These are phyloP conservation scores for Geotrichum restrictum DNA, from an alignment of 1,139 yeast genomes.

Conservation along the genomic window DNA sequence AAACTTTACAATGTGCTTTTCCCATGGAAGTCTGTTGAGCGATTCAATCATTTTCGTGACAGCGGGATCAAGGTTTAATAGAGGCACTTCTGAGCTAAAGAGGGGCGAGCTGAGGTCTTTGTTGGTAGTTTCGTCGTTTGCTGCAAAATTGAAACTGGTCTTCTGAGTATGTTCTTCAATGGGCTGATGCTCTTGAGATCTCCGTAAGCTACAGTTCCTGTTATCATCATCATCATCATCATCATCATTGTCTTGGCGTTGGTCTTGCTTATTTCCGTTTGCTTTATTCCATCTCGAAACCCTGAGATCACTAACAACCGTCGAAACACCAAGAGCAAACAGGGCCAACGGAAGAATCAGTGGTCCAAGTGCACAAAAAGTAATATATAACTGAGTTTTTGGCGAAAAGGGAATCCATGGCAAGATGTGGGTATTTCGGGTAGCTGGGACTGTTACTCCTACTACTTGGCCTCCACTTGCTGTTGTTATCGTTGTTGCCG, in stretches of 20 bases:
- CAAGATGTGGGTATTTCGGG: neutral
- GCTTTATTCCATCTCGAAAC: neutral
- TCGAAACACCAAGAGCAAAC: neutral
- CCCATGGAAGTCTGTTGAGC: slow-evolving; percentile 34
- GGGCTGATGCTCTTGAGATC: no score
- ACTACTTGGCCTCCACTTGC: no score
- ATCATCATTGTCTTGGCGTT: neutral
- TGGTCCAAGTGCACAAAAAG: neutral
- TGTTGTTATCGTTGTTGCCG: no score
- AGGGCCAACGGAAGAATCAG: neutral
- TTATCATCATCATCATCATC: no score
- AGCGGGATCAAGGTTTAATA: neutral
- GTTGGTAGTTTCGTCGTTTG: no score
- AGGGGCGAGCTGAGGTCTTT: no score
- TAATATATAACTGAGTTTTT: neutral
- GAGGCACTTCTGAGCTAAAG: neutral
- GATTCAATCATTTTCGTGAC: slow-evolving; percentile 20
- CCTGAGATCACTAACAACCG: neutral
- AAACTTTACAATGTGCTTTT: slow-evolving; percentile 32
- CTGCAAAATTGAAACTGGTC: no score
- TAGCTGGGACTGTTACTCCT: no score
- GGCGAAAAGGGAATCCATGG: neutral
- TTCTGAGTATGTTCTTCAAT: no score
- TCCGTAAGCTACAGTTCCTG: no score
- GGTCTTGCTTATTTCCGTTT: neutral